phyloP scores from a whole-genome alignment of 257 asterid genomes.

The Solanum infundibuliforme region DNA sequence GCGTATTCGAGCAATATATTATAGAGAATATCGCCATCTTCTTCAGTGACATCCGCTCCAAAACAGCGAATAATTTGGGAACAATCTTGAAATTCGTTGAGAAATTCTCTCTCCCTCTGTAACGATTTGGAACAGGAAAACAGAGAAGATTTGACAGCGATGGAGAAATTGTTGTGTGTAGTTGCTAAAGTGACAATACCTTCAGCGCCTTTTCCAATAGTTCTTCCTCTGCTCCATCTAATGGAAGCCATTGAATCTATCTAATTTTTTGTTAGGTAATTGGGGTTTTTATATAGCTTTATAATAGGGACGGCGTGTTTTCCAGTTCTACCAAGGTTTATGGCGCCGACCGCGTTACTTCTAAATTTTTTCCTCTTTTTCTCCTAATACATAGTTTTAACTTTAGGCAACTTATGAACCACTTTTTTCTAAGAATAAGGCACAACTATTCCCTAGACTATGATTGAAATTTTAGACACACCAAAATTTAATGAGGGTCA shows the following conservation, averaged over 20 bases:
- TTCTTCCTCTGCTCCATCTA: not conserved
- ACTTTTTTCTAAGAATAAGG: too few species aligned
- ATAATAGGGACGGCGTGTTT: not conserved
- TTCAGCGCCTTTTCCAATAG: not conserved
- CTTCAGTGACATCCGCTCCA: not conserved
- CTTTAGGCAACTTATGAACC: too few species aligned
- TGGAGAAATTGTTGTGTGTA: not conserved
- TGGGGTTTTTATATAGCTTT: not conserved
- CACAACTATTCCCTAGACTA: rapidly evolving
- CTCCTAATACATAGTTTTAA: too few species aligned
- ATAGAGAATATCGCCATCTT: not conserved
- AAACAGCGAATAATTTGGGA: not conserved
- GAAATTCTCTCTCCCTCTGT: not conserved
- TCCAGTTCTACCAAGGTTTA: not conserved
- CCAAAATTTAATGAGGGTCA: too few species aligned
- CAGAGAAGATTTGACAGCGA: not conserved
- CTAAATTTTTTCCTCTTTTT: too few species aligned
- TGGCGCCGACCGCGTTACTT: not conserved
- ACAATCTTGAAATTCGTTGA: not conserved
- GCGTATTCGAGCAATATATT: not conserved
- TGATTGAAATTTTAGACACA: too few species aligned
- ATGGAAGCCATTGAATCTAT: not conserved
- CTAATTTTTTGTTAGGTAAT: not conserved
- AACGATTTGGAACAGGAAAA: not conserved
- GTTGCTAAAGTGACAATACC: not conserved